A percentile compares a stretch with the other conserved stretches of the same genome.
These are phyloP conservation scores for Talaromyces amestolkiae DNA, from an alignment of 2,329 filamentous ascomycete genomes.

Conservation along the genomic window DNA sequence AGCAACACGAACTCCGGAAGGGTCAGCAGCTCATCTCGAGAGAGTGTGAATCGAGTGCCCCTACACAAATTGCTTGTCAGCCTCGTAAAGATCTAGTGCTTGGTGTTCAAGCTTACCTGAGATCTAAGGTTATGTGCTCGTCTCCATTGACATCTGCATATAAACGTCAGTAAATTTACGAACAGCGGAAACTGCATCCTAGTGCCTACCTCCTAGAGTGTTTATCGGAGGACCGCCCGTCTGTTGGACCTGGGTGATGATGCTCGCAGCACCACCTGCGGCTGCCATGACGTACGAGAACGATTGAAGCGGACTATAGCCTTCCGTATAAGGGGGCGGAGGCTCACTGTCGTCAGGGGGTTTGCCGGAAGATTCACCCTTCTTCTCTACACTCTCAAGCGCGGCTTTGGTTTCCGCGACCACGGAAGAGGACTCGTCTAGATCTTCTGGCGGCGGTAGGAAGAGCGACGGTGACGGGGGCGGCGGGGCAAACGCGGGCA, in stretches of 20 bases:
- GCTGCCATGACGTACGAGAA: constrained; percentile 98
- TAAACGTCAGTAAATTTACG: constrained; percentile 20
- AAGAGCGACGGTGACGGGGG: constrained; percentile 41
- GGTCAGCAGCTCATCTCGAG: constrained; percentile 89
- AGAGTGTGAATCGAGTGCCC: constrained; percentile 89
- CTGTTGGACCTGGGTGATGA: constrained; percentile 98
- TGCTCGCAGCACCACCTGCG: constrained; percentile 93
- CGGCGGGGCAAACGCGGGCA: constrained; percentile 53
- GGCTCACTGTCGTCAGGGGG: constrained; percentile 78
- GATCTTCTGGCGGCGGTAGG: constrained; percentile 40
- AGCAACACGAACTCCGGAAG: constrained; percentile 95
- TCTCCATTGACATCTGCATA: constrained; percentile 72
- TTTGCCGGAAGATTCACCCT: constrained; percentile 71
- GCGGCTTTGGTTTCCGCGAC: constrained; percentile 78
- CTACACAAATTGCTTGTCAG: constrained; percentile 47
- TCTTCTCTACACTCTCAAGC: constrained; percentile 71
- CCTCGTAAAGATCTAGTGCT: neutral
- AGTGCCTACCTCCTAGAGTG: constrained; percentile 71
- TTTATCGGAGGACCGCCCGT: constrained; percentile 81
- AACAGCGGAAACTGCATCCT: neutral
- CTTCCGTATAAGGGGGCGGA: constrained; percentile 92
- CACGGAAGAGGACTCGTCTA: constrained; percentile 50
- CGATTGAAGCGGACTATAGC: constrained; percentile 82
- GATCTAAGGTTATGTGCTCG: constrained; percentile 91
- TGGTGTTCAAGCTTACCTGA: constrained; percentile 64